These are phyloP conservation scores for Gossypium trilobum DNA, from an alignment of 441 rosid species.

Conservation along the genomic window DNA sequence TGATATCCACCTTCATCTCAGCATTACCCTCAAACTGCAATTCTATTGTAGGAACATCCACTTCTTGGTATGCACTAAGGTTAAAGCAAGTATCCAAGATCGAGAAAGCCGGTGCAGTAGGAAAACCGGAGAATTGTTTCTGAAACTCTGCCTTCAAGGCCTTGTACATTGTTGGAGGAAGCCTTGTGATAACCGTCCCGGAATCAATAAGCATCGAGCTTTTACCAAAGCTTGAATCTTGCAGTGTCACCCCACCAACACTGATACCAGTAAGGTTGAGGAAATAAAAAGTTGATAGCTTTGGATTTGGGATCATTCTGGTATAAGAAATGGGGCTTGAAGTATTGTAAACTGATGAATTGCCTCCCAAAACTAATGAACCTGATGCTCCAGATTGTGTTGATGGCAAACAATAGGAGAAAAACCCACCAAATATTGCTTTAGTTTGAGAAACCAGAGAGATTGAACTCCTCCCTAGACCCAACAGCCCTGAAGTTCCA, in stretches of 20 bases:
- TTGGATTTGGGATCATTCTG: slow-evolving; percentile 47
- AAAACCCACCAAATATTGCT: slow-evolving; percentile 48
- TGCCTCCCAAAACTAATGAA: slow-evolving; percentile 57
- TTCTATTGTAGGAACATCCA: neutral
- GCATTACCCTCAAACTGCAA: slow-evolving; percentile 47
- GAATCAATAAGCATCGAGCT: slow-evolving; percentile 60
- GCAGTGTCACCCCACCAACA: slow-evolving; percentile 48
- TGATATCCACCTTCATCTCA: slow-evolving; percentile 51
- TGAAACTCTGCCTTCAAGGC: slow-evolving; percentile 58
- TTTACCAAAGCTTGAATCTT: slow-evolving; percentile 36
- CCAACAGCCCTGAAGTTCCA: slow-evolving; percentile 80
- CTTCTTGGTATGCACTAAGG: slow-evolving; percentile 4
- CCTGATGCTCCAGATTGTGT: slow-evolving; percentile 58
- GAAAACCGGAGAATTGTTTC: slow-evolving; percentile 57
- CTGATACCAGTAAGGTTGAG: slow-evolving; percentile 62
- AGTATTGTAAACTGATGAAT: slow-evolving; percentile 53
- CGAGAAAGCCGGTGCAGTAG: slow-evolving; percentile 31
- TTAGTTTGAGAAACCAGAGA: slow-evolving; percentile 65
- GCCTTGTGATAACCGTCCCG: slow-evolving; percentile 73
- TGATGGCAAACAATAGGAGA: slow-evolving; percentile 83
- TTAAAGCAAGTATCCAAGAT: slow-evolving; percentile 12
- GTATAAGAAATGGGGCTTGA: slow-evolving; percentile 57
- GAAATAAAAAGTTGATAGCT: slow-evolving; percentile 60
- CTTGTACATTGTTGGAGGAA: slow-evolving; percentile 65
- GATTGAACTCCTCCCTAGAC: slow-evolving; percentile 64